A percentile compares a stretch with the other conserved stretches of the same genome.
Conservation (phyloP, 192 early-diverging fungal genomes). For the Spinellus fusiger region DNA sequence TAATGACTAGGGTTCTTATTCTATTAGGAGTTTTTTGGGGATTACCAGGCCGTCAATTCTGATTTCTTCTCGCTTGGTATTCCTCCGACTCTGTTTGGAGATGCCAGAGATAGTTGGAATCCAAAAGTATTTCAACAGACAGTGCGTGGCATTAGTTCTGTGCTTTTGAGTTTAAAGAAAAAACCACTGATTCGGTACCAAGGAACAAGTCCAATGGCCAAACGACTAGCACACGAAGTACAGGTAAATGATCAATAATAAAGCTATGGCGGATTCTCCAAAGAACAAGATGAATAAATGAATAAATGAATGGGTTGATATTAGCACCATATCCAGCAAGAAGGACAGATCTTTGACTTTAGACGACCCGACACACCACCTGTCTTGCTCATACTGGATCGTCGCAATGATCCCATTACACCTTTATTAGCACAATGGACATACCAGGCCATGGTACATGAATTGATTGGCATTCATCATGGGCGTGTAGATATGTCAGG, state of each 20-base stretch:
- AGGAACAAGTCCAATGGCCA: conserved; percentile 72
- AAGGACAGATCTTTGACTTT: conserved; percentile 73
- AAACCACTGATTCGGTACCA: conserved; percentile 91
- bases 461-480: conserved; percentile 88
- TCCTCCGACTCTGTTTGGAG: conserved; percentile 62
- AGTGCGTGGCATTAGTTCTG: conserved; percentile 70
- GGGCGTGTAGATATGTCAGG: conserved; percentile 86
- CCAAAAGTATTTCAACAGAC: conserved; percentile 65
- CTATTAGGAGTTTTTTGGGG: conserved; percentile 85
- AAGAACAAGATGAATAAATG: background rate
- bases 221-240: conserved; percentile 75
- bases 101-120: conserved; percentile 73
- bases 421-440: conserved; percentile 96
- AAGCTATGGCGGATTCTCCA: background rate
- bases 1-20: too few species aligned
- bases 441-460: conserved; percentile 98
- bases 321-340: conserved; percentile 75
- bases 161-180: conserved; percentile 84
- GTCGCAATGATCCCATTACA: conserved; percentile 92
- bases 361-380: conserved; percentile 76
- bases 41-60: conserved; percentile 79
- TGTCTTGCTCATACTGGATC: conserved; percentile 85
- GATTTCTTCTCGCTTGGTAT: conserved; percentile 80
- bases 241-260: conserved; percentile 36
- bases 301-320: background rate